Evolutionary conservation across 768 basidiomycete species (phyloP), one percentile per base, ranked within the genome.

Genomic region (Candolleomyces efflorescens): DNA sequence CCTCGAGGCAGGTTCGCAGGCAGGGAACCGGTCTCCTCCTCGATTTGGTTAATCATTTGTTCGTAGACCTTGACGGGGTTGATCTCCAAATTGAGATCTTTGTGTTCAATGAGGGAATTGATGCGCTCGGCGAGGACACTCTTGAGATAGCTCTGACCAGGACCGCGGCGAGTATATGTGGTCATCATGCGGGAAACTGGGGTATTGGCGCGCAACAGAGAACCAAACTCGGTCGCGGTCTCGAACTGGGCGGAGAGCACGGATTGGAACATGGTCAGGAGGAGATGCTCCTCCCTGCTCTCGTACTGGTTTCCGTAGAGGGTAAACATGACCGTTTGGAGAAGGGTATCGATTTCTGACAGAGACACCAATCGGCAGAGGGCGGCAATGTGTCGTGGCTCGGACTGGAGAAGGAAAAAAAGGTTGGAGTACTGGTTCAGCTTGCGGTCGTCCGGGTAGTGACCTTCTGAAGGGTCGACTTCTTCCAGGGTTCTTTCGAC

Each of bases 151-250:
- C 93, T 94, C 73, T 98, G 97, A 56, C 97, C 97, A 1, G 97
- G 97, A 58, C 97, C 97, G 55, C 97, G 90, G 59, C 97, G 91
- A 54, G 97, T 98, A 74, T 99, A 99, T 18, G 97, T 98, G 46
- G 97, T 99, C 97, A 99, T 99, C 97, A 99, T 99, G 39, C 97
- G 89, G 50, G 94, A 98, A 22, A 99, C 97, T 48, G 97, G 97
- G 51, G 97, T 99, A 73, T 99, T 99, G 59, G 97, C 97, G 54
- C 97, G 92, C 26, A 99, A 84, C 11, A 99, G 82, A 4, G 96
- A 98, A n/a, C 96, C 95, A 64, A 99, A 98, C 72, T 99, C 97
- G 54, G 94, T 96, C 15, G 97, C 94, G 2, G 93, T 98, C 73
- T 99, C 97, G 77, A 99, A 99, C 73, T 99, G 97, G 23, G 97